A percentile compares a stretch with the other conserved stretches of the same genome.
phyloP scores from a whole-genome alignment of 2,329 filamentous ascomycete species.

The Sphaerulina musiva region DNA sequence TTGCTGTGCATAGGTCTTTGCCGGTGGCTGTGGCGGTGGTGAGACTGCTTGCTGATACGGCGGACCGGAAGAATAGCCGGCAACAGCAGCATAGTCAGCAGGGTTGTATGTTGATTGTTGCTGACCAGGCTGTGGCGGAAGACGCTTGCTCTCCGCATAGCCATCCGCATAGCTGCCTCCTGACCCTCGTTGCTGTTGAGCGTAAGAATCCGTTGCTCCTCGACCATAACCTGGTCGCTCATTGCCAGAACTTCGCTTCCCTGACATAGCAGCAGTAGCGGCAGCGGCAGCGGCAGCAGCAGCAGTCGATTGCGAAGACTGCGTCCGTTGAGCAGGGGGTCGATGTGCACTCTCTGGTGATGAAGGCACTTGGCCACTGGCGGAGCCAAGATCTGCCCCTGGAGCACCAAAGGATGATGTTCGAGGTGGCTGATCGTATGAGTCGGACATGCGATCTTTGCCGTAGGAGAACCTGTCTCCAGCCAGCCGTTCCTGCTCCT shows the following conservation, averaged over 20 bases:
- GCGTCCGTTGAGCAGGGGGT: constrained; percentile 44
- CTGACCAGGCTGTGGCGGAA: constrained; percentile 35
- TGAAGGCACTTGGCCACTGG: constrained; percentile 33
- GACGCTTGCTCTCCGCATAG: constrained; percentile 26
- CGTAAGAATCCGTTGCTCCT: constrained; percentile 37
- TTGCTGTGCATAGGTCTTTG: constrained; percentile 50
- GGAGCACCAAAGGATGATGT: constrained; percentile 37
- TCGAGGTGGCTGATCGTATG: constrained; percentile 35
- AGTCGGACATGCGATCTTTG: constrained; percentile 38
- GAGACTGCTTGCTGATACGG: constrained; percentile 39
- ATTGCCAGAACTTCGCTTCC: constrained; percentile 40
- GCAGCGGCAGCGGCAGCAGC: constrained; percentile 44
- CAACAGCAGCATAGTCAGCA: constrained; percentile 58
- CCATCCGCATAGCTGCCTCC: constrained; percentile 32
- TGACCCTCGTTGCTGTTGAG: constrained; percentile 22
- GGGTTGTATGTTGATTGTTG: constrained; percentile 62
- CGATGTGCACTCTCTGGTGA: constrained; percentile 44
- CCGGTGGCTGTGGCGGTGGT: constrained; percentile 46
- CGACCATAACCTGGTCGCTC: constrained; percentile 39
- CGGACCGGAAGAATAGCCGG: constrained; percentile 28
- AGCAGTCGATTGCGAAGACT: constrained; percentile 43
- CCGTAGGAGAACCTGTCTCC: constrained; percentile 45
- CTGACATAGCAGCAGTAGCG: constrained; percentile 31
- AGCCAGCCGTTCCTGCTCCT: constrained; percentile 20
- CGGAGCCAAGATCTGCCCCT: constrained; percentile 43